Evolutionary conservation across 2,329 filamentous ascomycete genomes (phyloP), one percentile per base, ranked within the genome.

Genomic region (Blastomyces silverae): DNA sequence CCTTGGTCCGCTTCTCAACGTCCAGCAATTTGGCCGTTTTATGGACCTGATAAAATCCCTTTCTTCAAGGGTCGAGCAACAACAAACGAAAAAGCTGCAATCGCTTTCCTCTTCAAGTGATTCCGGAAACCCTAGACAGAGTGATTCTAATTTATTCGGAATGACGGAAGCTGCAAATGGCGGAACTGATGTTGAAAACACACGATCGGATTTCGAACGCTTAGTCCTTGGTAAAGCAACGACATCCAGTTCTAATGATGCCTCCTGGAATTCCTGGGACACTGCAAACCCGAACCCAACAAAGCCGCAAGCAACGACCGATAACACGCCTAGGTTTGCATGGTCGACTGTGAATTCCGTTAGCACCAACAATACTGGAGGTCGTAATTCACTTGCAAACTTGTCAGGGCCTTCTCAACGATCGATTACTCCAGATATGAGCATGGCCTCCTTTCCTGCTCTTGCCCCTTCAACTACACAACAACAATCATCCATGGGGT

Each of bases 31-130:
- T 73, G 89, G 92, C 73, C 81, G 85, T 0, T 97, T 95, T 75
- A 97, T 97, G 91, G 81, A 86, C 4, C 82, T 96, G 57, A 95
- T 97, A 76, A 95, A 91, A 74, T 83, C 79, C 0, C 79, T 97
- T 4, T 95, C 92, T 0, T 79, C 83, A 22, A 87, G 87, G 64
- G 90, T 99, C 44, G 93, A 99, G 74, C 85, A 89, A 22, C 94
- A 97, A 73, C 94, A 97, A 71, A 89, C 84, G 7, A 88, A 87
- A 72, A 97, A 97, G 73, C 80, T 99, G 3, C 90, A 92, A 73
- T 93, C 97, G 71, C 82, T 97, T 8, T 86, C 86, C 0, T 85
- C 87, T 1, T 82, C 83, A 37, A 83, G 82, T 56, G 82, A 83
- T 28, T 73, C 79, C 7, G 71, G 76, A n/a, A 76, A 79, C 78